A percentile compares a stretch with the other conserved stretches of the same genome.
These are phyloP conservation scores for Xylaria venustula DNA, from an alignment of 495 filamentous ascomycete genomes.

Conservation along the genomic window DNA sequence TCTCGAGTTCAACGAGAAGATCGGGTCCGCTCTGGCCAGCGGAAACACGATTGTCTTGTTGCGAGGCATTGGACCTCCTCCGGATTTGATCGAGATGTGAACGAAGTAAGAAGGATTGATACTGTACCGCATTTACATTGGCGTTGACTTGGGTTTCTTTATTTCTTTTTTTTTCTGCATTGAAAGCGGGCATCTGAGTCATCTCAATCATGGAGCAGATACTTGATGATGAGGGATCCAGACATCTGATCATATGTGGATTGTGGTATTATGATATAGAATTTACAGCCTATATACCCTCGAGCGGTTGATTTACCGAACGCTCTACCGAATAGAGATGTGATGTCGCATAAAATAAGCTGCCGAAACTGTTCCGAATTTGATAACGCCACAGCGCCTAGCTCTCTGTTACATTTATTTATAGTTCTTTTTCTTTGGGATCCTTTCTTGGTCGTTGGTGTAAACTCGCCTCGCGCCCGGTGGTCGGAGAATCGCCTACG, in stretches of 20 bases:
- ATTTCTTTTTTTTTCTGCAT: too few relatives aligned
- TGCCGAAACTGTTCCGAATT: not conserved
- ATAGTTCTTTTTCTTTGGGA: constrained; percentile 51
- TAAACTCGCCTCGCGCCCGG: constrained; percentile 57
- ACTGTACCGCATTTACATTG: constrained; percentile 16
- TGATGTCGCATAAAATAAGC: not conserved
- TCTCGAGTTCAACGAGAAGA: constrained; percentile 80
- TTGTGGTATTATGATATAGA: not conserved
- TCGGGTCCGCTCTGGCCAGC: constrained; percentile 64
- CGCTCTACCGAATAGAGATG: not conserved
- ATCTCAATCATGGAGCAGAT: not conserved
- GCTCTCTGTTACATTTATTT: constrained; percentile 22
- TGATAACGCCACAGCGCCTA: constrained; percentile 5
- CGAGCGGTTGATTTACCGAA: not conserved
- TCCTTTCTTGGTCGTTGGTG: constrained; percentile 45
- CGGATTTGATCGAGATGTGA: constrained; percentile 45
- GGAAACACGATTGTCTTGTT: constrained; percentile 90
- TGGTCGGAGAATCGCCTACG: constrained; percentile 50
- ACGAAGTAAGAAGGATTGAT: not conserved
- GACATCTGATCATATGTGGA: not conserved
- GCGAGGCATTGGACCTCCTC: constrained; percentile 69
- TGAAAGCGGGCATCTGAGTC: constrained; percentile 6
- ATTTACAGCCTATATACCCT: constrained; percentile 1
- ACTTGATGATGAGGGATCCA: not conserved
- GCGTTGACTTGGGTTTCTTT: constrained; percentile 23